A percentile compares a stretch with the other conserved stretches of the same genome.
phyloP scores from a whole-genome alignment of 495 filamentous ascomycete species.

The Glonium stellatum region DNA sequence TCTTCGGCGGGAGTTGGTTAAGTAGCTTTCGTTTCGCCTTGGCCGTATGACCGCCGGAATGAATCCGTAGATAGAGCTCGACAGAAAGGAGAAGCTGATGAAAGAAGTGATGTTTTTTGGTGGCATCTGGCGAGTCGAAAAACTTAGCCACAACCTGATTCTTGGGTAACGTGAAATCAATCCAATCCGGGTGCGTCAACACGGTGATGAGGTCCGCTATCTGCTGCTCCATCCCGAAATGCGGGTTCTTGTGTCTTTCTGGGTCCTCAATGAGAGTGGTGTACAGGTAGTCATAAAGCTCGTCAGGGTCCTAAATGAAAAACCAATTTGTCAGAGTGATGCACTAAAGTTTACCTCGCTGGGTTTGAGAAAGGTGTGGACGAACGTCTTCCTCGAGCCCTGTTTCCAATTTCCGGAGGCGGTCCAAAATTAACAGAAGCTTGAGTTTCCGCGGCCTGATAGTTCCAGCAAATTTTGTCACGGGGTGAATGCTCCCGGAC shows the following conservation, averaged over 20 bases:
- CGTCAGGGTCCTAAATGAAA: slow-evolving; percentile 29
- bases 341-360: slow-evolving; percentile 9
- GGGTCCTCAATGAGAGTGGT: slow-evolving; percentile 41
- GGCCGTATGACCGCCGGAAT: slow-evolving; percentile 46
- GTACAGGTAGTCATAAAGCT: slow-evolving; percentile 36
- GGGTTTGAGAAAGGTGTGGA: slow-evolving; percentile 19
- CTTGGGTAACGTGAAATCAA: slow-evolving; percentile 56
- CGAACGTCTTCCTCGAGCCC: slow-evolving; percentile 53
- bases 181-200: slow-evolving; percentile 55
- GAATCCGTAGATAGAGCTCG: slow-evolving; percentile 58
- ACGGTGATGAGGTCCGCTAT: slow-evolving; percentile 61
- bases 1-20: slow-evolving; percentile 53
- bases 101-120: slow-evolving; percentile 54
- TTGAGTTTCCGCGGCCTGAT: slow-evolving; percentile 48
- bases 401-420: slow-evolving; percentile 48
- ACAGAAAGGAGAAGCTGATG: slow-evolving; percentile 64
- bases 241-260: slow-evolving; percentile 35
- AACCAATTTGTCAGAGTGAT: slow-evolving; percentile 17
- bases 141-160: slow-evolving; percentile 62
- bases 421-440: slow-evolving; percentile 46
- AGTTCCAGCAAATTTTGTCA: slow-evolving; percentile 45
- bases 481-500: slow-evolving; percentile 42
- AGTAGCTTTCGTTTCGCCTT: slow-evolving; percentile 51
- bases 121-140: slow-evolving; percentile 46
- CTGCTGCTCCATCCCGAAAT: slow-evolving; percentile 55